Percentiles rank a stretch among this genome's conserved stretches.
These are phyloP conservation scores for Hordeum vulgare DNA, from an alignment of 176 grass and related monocot genomes.

Conservation along the genomic window MorexV3_pseudomolecules_assembly NC_058520.1:434387922-434388421, in stretches of 20 bases:
- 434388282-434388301: background rate
- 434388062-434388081: constrained; percentile 25
- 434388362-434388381: background rate
- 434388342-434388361: background rate
- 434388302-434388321: constrained; percentile 1
- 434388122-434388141: background rate
- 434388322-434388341: background rate
- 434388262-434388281: background rate
- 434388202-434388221: background rate
- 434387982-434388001: constrained; percentile 18
- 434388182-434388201: constrained; percentile 1
- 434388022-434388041: constrained; percentile 10
- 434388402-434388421: constrained; percentile 6
- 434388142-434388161: background rate
- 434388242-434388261: background rate
- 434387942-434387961: constrained; percentile 24
- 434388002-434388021: constrained; percentile 3
- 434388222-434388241: background rate
- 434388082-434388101: constrained; percentile 53
- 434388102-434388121: constrained; percentile 76
- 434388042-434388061: background rate
- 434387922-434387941: background rate
- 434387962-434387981: constrained; percentile 16
- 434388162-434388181: background rate
- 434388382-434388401: background rate